These are phyloP conservation scores for Xeromyces bisporus DNA, from an alignment of 495 filamentous ascomycete species.

Conservation along the genomic window DNA sequence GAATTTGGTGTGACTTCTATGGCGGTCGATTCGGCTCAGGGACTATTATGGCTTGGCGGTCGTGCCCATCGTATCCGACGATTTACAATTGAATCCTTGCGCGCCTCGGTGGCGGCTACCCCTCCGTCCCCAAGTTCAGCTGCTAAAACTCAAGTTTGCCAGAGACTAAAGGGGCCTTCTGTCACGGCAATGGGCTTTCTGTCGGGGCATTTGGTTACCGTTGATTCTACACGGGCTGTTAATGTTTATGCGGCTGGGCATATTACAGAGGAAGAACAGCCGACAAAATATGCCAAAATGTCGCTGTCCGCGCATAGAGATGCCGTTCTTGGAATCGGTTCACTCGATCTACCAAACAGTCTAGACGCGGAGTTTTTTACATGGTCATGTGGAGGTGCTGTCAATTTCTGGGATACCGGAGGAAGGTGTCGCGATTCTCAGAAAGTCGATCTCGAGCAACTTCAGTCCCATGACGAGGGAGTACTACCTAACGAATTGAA, in stretches of 20 bases:
- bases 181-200: slow-evolving; percentile 55
- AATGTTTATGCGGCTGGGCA: slow-evolving; percentile 35
- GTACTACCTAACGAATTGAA: slow-evolving; percentile 62
- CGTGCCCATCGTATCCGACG: slow-evolving; percentile 24
- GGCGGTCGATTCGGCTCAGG: slow-evolving; percentile 34
- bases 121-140: slow-evolving; percentile 13
- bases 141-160: slow-evolving; percentile 9
- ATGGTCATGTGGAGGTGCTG: slow-evolving; percentile 61
- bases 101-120: slow-evolving; percentile 7
- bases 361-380: slow-evolving; percentile 62
- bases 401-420: slow-evolving; percentile 65
- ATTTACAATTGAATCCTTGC: slow-evolving; percentile 22
- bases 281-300: slow-evolving; percentile 14
- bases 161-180: slow-evolving; percentile 15
- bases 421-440: slow-evolving; percentile 50
- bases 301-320: slow-evolving; percentile 55
- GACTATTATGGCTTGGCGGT: slow-evolving; percentile 40
- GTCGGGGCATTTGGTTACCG: slow-evolving; percentile 49
- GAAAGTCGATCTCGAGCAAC: slow-evolving; percentile 51
- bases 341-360: slow-evolving; percentile 37
- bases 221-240: slow-evolving; percentile 59
- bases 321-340: slow-evolving; percentile 56
- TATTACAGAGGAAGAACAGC: slow-evolving; percentile 16
- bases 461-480: slow-evolving; percentile 37
- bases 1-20: slow-evolving; percentile 30